These are phyloP conservation scores for Diospyros kaki DNA, from an alignment of 148 eudicot genomes.

Conservation along the genomic window DNA sequence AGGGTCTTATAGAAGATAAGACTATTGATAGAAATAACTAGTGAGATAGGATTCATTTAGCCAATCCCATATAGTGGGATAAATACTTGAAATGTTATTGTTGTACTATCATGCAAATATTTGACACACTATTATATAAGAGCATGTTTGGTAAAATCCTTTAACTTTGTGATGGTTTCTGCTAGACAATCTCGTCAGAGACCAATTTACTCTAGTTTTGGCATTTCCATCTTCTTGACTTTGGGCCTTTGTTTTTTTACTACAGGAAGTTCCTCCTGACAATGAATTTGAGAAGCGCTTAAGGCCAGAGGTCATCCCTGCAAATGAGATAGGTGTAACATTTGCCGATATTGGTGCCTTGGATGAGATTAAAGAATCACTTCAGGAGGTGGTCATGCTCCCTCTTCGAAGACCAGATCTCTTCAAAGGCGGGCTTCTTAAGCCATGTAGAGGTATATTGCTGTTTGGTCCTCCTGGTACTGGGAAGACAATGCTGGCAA, in stretches of 20 bases:
- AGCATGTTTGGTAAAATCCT: neutral
- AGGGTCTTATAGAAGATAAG: no score
- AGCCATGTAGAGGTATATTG: constrained; percentile 87
- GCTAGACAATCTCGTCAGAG: neutral
- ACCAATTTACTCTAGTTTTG: neutral
- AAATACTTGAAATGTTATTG: neutral
- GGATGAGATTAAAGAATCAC: constrained; percentile 79
- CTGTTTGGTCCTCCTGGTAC: constrained; percentile 95
- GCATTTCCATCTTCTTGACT: neutral
- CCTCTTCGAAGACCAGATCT: constrained; percentile 88
- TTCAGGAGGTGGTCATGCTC: constrained; percentile 92
- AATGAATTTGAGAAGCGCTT: constrained; percentile 91
- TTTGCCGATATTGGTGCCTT: constrained; percentile 80
- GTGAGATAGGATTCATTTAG: no score
- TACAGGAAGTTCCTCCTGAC: constrained; percentile 80
- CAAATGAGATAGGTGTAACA: constrained; percentile 75
- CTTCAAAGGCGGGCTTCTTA: constrained; percentile 86
- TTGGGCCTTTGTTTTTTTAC: constrained; percentile 4
- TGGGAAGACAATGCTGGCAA: constrained; percentile 92
- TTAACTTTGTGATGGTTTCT: neutral
- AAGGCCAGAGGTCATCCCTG: constrained; percentile 88
- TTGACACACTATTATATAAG: neutral
- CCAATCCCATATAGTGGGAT: no score
- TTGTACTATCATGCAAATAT: neutral
- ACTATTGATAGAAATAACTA: no score